Base-by-base conservation (phyloP, 2,329 filamentous ascomycete genomes). In the Aspergillus pseudoterreus region DNA sequence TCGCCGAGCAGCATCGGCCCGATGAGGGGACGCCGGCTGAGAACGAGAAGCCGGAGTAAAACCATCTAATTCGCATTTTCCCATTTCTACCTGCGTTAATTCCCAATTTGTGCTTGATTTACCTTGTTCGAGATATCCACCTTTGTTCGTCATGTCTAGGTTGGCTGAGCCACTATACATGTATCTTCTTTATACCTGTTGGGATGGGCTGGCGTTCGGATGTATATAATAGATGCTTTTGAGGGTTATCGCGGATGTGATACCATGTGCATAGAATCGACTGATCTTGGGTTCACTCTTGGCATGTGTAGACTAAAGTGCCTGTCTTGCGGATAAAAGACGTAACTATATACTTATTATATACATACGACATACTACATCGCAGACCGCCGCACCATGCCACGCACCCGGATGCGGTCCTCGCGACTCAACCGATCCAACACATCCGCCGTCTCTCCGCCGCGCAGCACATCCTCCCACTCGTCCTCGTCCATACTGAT, bases 401-500 rank as follows among this genome's bases (percentile, higher is more conserved):
- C 83, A 65, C 90, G 82, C 9, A 88, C 88, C 63, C 83, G 82
- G 58, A 77, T 79, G 67, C 87, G 83, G 74, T 95, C 91, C 51
- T 92, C 89, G 39, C 80, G 79, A 46, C 80, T 78, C 64, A 94
- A 83, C 10, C 82, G 87, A 45, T 82, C 85, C 11, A 84, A 81
- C 12, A 78, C 73, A 49, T 82, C 78, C 50, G 67, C 66, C 54
- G 70, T 67, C 45, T 73, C 67, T 32, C 71, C 72, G 33, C 75
- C 78, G 30, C 77, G 71, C 38, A 78, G 72, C 4, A 92, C 71
- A 70, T 94, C 90, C 44, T 92, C 88, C 88, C 91, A 96, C 71
- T 96, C 92, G 52, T 96, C 92, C 32, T 94, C 89, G 67, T 96
- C 92, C 90, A 96, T 95, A 61, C 92, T 92, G 67, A 92, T 85